Percentiles rank a stretch among this genome's conserved stretches.
Evolutionary conservation across 2,329 filamentous ascomycete species (phyloP).

Genomic region (Didymella sp.): DNA sequence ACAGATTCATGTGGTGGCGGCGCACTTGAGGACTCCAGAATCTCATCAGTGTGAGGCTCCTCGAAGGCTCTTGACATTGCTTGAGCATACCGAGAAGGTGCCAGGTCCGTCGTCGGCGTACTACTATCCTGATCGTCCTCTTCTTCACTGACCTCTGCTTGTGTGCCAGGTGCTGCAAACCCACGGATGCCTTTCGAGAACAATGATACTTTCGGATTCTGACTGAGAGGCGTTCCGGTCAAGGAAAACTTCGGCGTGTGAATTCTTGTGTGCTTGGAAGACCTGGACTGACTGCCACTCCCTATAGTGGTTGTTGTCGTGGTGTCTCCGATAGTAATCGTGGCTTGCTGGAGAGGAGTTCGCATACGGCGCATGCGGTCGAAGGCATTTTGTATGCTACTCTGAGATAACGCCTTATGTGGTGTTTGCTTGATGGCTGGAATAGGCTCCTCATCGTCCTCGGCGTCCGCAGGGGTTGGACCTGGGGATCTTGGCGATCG

Average conservation of each 20-base stretch:
- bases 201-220: constrained; percentile 40
- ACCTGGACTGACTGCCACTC: constrained; percentile 49
- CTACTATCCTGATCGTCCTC: constrained; percentile 33
- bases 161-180: constrained; percentile 64
- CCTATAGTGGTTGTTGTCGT: constrained; percentile 72
- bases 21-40: constrained; percentile 26
- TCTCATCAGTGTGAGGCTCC: constrained; percentile 25
- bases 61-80: constrained; percentile 19
- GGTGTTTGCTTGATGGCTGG: constrained; percentile 40
- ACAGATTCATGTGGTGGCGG: constrained; percentile 1
- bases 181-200: constrained; percentile 57
- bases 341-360: constrained; percentile 68
- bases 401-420: constrained; percentile 44
- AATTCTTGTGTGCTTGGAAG: constrained; percentile 57
- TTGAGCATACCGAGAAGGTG: constrained; percentile 27
- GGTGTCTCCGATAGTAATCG: constrained; percentile 75
- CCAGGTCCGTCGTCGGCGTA: constrained; percentile 22
- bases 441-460: constrained; percentile 35
- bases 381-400: constrained; percentile 65
- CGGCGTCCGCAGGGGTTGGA: constrained; percentile 13
- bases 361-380: constrained; percentile 71
- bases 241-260: constrained; percentile 50
- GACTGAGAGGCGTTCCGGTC: constrained; percentile 36
- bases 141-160: constrained; percentile 42
- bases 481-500: constrained; percentile 20